phyloP scores from a whole-genome alignment of 495 filamentous ascomycete species.

The Rhizodiscina lignyota region DNA sequence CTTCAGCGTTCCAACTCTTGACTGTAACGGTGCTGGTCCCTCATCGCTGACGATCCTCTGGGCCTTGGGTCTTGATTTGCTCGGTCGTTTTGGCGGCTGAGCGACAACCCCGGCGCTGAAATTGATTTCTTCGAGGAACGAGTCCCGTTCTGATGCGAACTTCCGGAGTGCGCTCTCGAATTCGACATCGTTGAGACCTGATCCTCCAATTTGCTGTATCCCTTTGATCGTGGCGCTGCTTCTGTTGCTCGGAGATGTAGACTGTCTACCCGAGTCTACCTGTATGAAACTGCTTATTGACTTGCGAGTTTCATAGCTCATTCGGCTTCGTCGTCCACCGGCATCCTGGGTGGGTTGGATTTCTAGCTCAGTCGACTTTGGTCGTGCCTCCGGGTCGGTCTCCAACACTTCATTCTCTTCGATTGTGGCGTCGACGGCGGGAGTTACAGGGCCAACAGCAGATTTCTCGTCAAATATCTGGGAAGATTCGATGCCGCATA shows the following conservation, averaged over 20 bases:
- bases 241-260: slow-evolving; percentile 54
- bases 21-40: slow-evolving; percentile 32
- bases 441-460: slow-evolving; percentile 20
- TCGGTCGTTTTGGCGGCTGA: slow-evolving; percentile 37
- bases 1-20: slow-evolving; percentile 57
- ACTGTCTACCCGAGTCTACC: slow-evolving; percentile 32
- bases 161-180: slow-evolving; percentile 86
- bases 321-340: slow-evolving; percentile 44
- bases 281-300: slow-evolving; percentile 50
- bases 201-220: slow-evolving; percentile 19
- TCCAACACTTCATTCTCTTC: slow-evolving; percentile 48
- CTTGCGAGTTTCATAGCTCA: slow-evolving; percentile 43
- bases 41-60: slow-evolving; percentile 75
- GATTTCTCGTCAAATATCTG: slow-evolving; percentile 37
- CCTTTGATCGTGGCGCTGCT: slow-evolving; percentile 66
- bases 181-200: slow-evolving; percentile 49
- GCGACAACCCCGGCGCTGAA: slow-evolving; percentile 74
- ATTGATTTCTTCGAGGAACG: slow-evolving; percentile 81
- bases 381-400: slow-evolving; percentile 27
- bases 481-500: slow-evolving; percentile 70
- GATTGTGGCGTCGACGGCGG: slow-evolving; percentile 57
- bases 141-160: slow-evolving; percentile 86
- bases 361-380: slow-evolving; percentile 29
- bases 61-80: slow-evolving; percentile 57
- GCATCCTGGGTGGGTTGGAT: slow-evolving; percentile 39